Evolutionary conservation across 2,329 filamentous ascomycete genomes (phyloP), one percentile per base, ranked within the genome.

Genomic region (Daldinia eschscholtzii): DNA sequence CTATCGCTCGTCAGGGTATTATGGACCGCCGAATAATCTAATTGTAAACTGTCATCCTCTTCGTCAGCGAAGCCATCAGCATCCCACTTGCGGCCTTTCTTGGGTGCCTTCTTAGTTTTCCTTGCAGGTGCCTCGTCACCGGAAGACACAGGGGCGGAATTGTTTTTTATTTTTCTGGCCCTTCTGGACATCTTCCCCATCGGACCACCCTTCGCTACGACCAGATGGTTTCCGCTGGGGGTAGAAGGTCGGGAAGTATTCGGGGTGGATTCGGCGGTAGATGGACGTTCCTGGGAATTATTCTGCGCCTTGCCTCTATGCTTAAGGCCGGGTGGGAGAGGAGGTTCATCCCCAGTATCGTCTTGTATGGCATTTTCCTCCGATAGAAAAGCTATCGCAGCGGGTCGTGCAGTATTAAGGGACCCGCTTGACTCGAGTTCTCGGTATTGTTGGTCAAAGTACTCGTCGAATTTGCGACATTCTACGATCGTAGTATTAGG

Each of bases 41-140:
- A 85, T 66, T 93, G 89, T 15, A 91, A 86, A 48, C 63, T 67
- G 74, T 89, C 89, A 67, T 93, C 92, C 64, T 93, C 92, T 77
- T 97, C 95, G 71, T 94, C 93, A 6, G 93, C 93, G 73, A 91
- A 84, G 3, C 96, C 96, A 78, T 97, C 93, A 4, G 92, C 93
- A 76, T 94, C 93, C 96, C 96, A 99, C 77, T 92, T 94, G 70
- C 96, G 89, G 75, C 93, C 93, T 79, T 93, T 94, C 84, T 98
- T 98, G 7, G 83, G 85, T 12, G 85, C 81, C 72, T 88, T 89
- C 80, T 89, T 93, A 52, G 79, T 80, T 75, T 89, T 90, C 72
- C 86, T 85, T 18, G 85, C 82, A 5, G 87, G 81, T 0, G 85
- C 86, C 75, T 98, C 96, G 74, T 98, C 96, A 0, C 94, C 94